Base-by-base conservation (phyloP, 768 basidiomycete genomes). In the Dacryopinax spathularia region DNA sequence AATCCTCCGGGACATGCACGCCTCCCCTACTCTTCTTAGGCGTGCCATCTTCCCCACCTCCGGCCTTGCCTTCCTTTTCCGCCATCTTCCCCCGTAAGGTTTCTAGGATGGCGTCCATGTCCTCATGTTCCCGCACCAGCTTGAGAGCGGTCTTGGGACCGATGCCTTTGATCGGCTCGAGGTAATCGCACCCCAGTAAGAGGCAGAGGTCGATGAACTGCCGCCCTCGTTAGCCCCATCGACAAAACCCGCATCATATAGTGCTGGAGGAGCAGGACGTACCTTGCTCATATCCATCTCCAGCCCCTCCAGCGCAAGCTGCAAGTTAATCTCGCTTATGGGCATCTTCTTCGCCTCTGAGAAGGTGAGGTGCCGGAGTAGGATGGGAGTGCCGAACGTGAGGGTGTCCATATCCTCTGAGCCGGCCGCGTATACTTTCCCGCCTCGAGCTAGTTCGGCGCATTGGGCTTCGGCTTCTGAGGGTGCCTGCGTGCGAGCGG, bases 321-420 rank as follows among this genome's bases (percentile, higher is more conserved):
- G 76, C 9, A 99, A 84, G 69, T 82, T 83, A 63, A 98, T 92
- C 70, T 97, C 91, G 69, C 84, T 87, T 69, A 99, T 99, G 16
- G 96, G 96, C 67, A 89, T 85, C 71, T 97, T 98, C 73, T 95
- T 92, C 15, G 94, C 94, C 72, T 99, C 96, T 13, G 91, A 93
- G 77, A 98, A 97, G 13, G 96, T 98, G 65, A 99, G 82, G 75
- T 97, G 96, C 31, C 96, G 90, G 68, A 89, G 87, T 9, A 99
- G 80, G 43, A 95, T 86, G 1, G 96, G 95, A 0, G 95, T 78
- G 68, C 84, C 82, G 78, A 99, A 99, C 0, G 96, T 99, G 22
- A 99, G 83, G 7, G 96, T 99, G 70, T 99, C 96, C 96, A 99
- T 99, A 74, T 99, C 96, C 75, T 98, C 96, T 0, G 94, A 96